Evolutionary conservation across 805 yeast genomes (phyloP).

Genomic region (Danielia oregonensis): DNA sequence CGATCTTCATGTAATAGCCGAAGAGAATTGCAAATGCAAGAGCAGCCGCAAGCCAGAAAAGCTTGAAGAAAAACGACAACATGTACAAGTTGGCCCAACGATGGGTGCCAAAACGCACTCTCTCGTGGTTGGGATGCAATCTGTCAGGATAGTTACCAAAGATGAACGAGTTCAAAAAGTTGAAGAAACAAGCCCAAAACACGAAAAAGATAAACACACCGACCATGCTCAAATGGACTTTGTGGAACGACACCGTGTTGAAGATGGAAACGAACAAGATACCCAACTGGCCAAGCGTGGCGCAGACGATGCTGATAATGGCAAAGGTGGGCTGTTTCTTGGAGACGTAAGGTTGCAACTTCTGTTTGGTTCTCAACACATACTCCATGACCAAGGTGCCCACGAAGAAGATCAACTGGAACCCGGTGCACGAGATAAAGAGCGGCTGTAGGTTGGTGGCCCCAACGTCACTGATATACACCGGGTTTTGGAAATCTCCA

Average conservation of each 20-base stretch:
- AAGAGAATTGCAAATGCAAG: slow-evolving; percentile 66
- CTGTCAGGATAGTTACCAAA: slow-evolving; percentile 37
- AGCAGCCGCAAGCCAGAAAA: slow-evolving; percentile 64
- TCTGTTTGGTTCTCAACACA: slow-evolving; percentile 52
- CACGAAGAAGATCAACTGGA: slow-evolving; percentile 73
- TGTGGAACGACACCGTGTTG: slow-evolving; percentile 55
- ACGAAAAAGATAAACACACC: slow-evolving; percentile 66
- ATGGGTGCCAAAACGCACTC: slow-evolving; percentile 35
- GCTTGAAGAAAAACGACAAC: slow-evolving; percentile 51
- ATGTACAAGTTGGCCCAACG: slow-evolving; percentile 40
- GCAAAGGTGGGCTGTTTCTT: slow-evolving; percentile 41
- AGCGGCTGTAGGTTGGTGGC: slow-evolving; percentile 84
- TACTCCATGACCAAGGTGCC: slow-evolving; percentile 62
- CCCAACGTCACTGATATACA: slow-evolving; percentile 82
- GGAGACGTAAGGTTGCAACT: slow-evolving; percentile 52
- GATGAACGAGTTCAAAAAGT: slow-evolving; percentile 34
- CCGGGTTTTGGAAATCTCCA: slow-evolving; percentile 39
- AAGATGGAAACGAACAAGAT: slow-evolving; percentile 71
- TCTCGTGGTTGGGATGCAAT: slow-evolving; percentile 37
- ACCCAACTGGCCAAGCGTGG: slow-evolving; percentile 64
- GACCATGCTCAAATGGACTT: slow-evolving; percentile 68
- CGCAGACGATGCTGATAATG: slow-evolving; percentile 41
- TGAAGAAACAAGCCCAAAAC: slow-evolving; percentile 45
- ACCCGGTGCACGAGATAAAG: slow-evolving; percentile 72
- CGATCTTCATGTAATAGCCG: slow-evolving; percentile 39